Evolutionary conservation across 2,329 filamentous ascomycete species (phyloP).

Genomic region (Cladosporium sp.): DNA sequence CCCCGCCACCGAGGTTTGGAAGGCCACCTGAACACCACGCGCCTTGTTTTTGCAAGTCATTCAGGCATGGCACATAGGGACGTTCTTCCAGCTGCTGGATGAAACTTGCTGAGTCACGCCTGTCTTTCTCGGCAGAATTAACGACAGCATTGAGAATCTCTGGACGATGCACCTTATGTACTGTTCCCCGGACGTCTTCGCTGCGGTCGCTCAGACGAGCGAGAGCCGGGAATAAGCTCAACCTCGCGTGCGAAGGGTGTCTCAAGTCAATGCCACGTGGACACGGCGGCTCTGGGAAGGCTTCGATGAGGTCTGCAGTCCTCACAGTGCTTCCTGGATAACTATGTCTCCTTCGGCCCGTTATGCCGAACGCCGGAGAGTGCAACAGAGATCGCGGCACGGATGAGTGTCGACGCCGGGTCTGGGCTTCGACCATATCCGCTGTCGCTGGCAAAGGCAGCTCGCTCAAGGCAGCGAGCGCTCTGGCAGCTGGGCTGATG

Average conservation of each 20-base stretch:
- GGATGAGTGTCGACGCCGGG: conserved; percentile 15
- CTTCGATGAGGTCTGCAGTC: conserved; percentile 19
- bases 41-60: not conserved
- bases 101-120: too few relatives aligned
- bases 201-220: conserved; percentile 15
- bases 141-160: too few relatives aligned
- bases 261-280: conserved; percentile 7
- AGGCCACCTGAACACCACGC: not conserved
- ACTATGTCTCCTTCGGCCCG: not conserved
- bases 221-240: not conserved
- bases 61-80: too few relatives aligned
- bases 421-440: conserved; percentile 14
- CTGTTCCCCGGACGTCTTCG: conserved; percentile 13
- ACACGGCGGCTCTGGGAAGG: conserved; percentile 20
- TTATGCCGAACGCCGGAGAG: not conserved
- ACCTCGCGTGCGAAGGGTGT: conserved; percentile 12
- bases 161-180: too few relatives aligned
- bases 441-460: conserved; percentile 21
- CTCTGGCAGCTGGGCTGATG: conserved; percentile 15
- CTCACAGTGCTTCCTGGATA: conserved; percentile 15
- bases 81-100: too few relatives aligned
- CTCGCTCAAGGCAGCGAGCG: conserved; percentile 19
- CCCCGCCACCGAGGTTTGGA: not conserved
- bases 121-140: too few relatives aligned
- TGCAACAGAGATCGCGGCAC: conserved; percentile 11